Evolutionary conservation across 2,329 filamentous ascomycete genomes (phyloP), one percentile per base, ranked within the genome.

Genomic region (Fusarium sp.): DNA sequence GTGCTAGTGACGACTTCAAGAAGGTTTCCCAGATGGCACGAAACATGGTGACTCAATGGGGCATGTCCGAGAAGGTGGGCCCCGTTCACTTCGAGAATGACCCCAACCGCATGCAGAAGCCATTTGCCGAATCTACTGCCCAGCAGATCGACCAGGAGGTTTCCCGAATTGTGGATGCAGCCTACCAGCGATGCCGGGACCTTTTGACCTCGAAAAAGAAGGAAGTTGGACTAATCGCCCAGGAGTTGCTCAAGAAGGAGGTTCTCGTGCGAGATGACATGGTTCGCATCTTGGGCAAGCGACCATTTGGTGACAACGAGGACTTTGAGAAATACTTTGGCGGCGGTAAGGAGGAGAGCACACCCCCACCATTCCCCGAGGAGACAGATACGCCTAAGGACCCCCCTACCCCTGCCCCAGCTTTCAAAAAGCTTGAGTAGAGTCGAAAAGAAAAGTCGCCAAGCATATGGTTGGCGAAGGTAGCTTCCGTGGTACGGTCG

Each of bases 21-120:
- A 99, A 99, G 85, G 96, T 98, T 45, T 98, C 96, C 6, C 90
- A 92, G 64, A 96, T 98, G 93, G 97, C 96, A 7, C 97, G 94
- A 24, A 92, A 93, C 71, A 99, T 99, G 96, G 96, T 99, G 36
- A 99, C 96, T n/a, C 94, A 98, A 82, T 99, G 95, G 92, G 96
- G 96, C 76, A 99, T 99, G 96, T 97, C 93, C 45, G 90, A 94
- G 76, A 97, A 97, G 85, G 92, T 99, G 52, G 96, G 96, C 36
- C 95, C 95, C 74, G 88, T 99, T 72, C 93, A 97, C 87, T 99
- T 96, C 83, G 93, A 96, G 78, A 93, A 94, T 81, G 89, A 94
- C 79, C 89, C 93, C 73, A 93, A 94, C 81, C 91, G 94, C 80
- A 85, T 98, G 68, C 92, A 95, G 81, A 99, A 99, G 87, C 96